These are phyloP conservation scores for Backusella morwellensis DNA, from an alignment of 192 early-diverging fungal species.

Conservation along the genomic window DNA sequence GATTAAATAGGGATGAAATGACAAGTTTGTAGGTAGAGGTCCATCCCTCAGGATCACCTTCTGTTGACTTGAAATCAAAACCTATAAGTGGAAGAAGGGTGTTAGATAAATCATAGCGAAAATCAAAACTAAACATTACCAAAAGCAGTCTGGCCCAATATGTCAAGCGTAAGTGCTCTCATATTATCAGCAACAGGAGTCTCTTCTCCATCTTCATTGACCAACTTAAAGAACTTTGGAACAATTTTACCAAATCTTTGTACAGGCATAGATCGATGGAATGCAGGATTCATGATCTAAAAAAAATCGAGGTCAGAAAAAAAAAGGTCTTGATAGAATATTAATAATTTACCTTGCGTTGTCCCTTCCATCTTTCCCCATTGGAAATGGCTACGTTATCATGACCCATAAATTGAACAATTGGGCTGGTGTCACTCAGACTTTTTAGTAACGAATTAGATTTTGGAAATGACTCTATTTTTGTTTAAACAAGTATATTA, in stretches of 20 bases:
- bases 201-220: background rate
- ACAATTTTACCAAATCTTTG: conserved; percentile 9
- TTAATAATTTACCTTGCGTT: conserved; percentile 4
- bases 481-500: background rate
- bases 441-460: background rate
- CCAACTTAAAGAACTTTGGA: background rate
- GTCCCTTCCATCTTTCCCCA: conserved; percentile 9
- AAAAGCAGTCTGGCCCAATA: conserved; percentile 9
- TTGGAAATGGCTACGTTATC: conserved; percentile 23
- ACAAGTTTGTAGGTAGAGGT: conserved; percentile 3
- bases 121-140: background rate
- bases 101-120: background rate
- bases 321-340: background rate
- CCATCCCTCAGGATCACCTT: conserved; percentile 11
- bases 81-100: background rate
- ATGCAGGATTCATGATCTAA: conserved; percentile 23
- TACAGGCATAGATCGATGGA: conserved; percentile 23
- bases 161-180: conserved; percentile 10
- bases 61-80: conserved; percentile 25
- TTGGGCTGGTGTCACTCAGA: background rate
- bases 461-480: conserved; percentile 10
- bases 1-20: background rate
- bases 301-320: background rate
- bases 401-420: conserved; percentile 4
- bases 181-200: background rate